These are phyloP conservation scores for Astrothelium subdiscretum DNA, from an alignment of 495 filamentous ascomycete species.

Conservation along the genomic window DNA sequence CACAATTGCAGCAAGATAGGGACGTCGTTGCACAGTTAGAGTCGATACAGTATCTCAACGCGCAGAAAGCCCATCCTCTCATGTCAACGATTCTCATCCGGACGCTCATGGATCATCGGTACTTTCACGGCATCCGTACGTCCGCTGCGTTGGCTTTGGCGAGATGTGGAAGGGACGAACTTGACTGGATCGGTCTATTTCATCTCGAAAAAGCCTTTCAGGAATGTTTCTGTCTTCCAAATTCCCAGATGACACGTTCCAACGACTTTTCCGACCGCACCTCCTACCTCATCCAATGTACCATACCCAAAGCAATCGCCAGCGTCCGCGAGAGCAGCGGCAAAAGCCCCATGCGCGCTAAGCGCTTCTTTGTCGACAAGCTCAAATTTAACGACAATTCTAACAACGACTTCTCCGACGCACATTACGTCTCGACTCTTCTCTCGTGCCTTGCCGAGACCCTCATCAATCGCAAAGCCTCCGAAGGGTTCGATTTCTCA, in stretches of 20 bases:
- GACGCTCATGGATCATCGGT: slow-evolving; percentile 81
- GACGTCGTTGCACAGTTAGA: slow-evolving; percentile 95
- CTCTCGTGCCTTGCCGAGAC: slow-evolving; percentile 70
- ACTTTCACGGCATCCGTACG: slow-evolving; percentile 83
- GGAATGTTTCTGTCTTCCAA: slow-evolving; percentile 72
- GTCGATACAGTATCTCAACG: slow-evolving; percentile 51
- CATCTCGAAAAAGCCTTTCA: slow-evolving; percentile 79
- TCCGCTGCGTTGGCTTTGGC: slow-evolving; percentile 66
- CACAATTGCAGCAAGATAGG: slow-evolving; percentile 91
- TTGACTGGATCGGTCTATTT: slow-evolving; percentile 67
- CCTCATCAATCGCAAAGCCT: slow-evolving; percentile 36
- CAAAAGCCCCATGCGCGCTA: slow-evolving; percentile 61
- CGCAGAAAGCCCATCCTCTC: slow-evolving; percentile 53
- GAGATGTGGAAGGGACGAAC: slow-evolving; percentile 54
- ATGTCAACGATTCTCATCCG: slow-evolving; percentile 76
- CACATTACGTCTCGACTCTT: slow-evolving; percentile 71
- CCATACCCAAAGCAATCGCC: slow-evolving; percentile 69
- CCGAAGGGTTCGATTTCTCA: slow-evolving; percentile 27
- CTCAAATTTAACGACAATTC: slow-evolving; percentile 89
- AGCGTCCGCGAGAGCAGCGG: slow-evolving; percentile 63
- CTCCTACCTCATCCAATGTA: slow-evolving; percentile 68
- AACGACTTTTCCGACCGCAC: slow-evolving; percentile 85
- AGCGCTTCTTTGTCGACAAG: slow-evolving; percentile 74
- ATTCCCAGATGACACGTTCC: slow-evolving; percentile 59
- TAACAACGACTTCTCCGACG: slow-evolving; percentile 75